Base-by-base conservation (phyloP, 1,284 basidiomycete genomes). In the Entoloma clypeatum region DNA sequence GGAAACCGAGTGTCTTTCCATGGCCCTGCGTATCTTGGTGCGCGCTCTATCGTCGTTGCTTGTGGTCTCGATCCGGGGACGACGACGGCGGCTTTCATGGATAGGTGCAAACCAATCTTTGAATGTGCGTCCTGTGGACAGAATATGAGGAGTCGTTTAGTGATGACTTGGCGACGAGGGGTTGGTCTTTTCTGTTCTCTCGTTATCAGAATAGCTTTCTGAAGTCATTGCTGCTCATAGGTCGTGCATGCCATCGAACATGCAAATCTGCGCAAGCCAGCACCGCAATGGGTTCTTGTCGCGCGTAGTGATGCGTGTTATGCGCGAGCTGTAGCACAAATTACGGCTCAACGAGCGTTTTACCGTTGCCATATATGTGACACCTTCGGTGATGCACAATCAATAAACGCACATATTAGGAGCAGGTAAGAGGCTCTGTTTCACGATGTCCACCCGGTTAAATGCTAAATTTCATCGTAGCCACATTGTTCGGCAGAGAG, bases 21-120 rank as follows among this genome's bases (percentile, higher is more conserved):
- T 30, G 51, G 43, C 17, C 28, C 45, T 32, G 51, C 53, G 38
- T 33, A 49, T 34, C 40, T 52, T 33, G 50, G 53, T 36, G 41
- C 52, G 14, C 19, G 47, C 25, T 27, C 45, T 35, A 45, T 59
- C 29, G 45, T 58, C 9, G 10, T 18, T 11, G 48, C 44, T 8
- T 55, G 52, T 28, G 55, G 51, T 32, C 33, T 50, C 26, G 51
- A 57, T 38, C 55, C 56, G 4, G 43, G 45, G 4, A 48, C 43
- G 29, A 49, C 56, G 14, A 54, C 51, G 7, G 56, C 55, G 11
- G 48, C 44, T 17, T 44, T 45, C 5, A 56, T 59, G 56, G 56
- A 59, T 35, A 43, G 19, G 16, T 29, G 29, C 17, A 48, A 53
- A 16, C 42, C 43, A 8, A 44, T 55, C 13, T 34, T 55, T 25